Evolutionary conservation across 768 basidiomycete species (phyloP), one percentile per base, ranked within the genome.

Genomic region (Trametes coccinea): DNA sequence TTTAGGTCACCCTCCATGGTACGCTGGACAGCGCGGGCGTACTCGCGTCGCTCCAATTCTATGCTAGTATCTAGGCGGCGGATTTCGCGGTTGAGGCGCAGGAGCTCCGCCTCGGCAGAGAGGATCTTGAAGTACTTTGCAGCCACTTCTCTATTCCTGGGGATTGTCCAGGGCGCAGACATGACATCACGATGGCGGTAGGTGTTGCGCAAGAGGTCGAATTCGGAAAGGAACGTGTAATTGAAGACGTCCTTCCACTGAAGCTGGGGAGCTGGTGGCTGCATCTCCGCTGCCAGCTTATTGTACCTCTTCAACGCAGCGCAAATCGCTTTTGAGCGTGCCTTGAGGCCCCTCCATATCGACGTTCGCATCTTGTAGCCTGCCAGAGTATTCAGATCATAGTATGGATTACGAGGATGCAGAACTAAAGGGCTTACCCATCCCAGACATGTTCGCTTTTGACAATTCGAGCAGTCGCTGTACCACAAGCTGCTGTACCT

Each of bases 311-410:
- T 58, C 33, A 58, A 33, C 5, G 56, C 56, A 2, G 56, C 17
- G 3, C 40, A 37, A 4, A 58, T 58, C 8, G 56, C 56, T 17
- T 58, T 58, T 5, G 44, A 47, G 14, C 56, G 47, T 2, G 56
- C 33, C 37, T 58, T 58, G 31, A 58, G 29, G n/a, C 44, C 56
- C 37, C 50, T 58, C 56, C 56, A 58, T 10, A 58, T 58, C 1
- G 46, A 37, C 10, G 56, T 58, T 16, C 56, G 56, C 34, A 46
- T 33, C 34, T 58, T 58, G 22, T 58, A 58, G 11, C 56, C 56
- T 58, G 6, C 5, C 9, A n/a, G 30, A 31, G 11, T 5, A 14
- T 14, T 22, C n/a, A 29, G 5, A 17, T 29, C 5, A 2, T 14
- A 50, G 22, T 6, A 49, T 14, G 6, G 39, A 14, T 46, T 39